Base-by-base conservation (phyloP, 1,284 basidiomycete genomes). In the Leccinum pachyderme region DNA sequence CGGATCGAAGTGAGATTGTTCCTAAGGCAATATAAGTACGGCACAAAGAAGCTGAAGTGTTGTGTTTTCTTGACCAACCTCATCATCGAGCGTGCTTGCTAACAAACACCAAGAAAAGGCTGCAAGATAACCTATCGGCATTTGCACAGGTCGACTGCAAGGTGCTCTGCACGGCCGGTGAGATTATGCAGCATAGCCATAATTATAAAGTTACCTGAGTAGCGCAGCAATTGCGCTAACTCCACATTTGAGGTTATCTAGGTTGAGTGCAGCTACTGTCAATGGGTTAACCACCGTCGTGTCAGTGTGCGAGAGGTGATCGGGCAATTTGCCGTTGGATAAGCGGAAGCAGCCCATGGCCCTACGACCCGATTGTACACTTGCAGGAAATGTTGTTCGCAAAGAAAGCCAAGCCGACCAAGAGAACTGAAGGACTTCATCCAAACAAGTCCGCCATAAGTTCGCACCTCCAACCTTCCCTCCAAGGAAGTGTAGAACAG, bases 381-480 rank as follows among this genome's bases (percentile, higher is more conserved):
- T 71, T 25, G 60, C 60, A 31, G 72, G 69, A 61, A 81, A 88
- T 6, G 85, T 86, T 9, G 81, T 81, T 55, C 86, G 74, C 46
- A 91, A 55, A 8, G 75, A 69, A n/a, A 70, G 58, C 62, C 88
- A 80, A 8, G 86, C 78, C 53, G 72, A 75, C 82, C 82, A 87
- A 15, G 79, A 81, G 63, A 86, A 83, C 1, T 72, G 71, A 43
- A 91, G 58, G 0, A 83, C 82, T 44, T 87, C 86, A 47, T 91
- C 86, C 25, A 91, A 56, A 12, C 81, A 80, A 65, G 87, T 90
- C 58, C 84, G 78, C 89, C 89, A 92, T 11, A 86, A 63, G 49
- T 73, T 80, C 5, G 80, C 75, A n/a, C 84, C 82, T 18, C 85
- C 87, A 5, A 88, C 84, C 71, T 90, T 92, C 3, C 90, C 90